Percentiles rank a stretch among this genome's conserved stretches.
Evolutionary conservation across 495 filamentous ascomycete species (phyloP).

Genomic region (Cetradonia linearis): DNA sequence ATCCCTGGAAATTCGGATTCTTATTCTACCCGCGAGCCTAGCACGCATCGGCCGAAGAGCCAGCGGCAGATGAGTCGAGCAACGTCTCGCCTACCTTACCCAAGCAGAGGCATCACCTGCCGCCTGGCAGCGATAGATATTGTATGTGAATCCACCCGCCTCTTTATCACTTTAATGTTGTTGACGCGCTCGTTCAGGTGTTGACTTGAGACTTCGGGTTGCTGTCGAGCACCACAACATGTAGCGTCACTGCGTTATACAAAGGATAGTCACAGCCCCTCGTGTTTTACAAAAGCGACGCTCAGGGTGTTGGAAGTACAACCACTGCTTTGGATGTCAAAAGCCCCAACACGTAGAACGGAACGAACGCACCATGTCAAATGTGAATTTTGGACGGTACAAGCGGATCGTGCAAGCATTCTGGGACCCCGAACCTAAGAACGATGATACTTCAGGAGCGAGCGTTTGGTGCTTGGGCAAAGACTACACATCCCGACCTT

Average conservation of each 20-base stretch:
- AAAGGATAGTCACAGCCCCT: neutral
- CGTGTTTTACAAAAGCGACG: neutral
- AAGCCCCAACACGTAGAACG: neutral
- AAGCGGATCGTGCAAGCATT: slow-evolving; percentile 85
- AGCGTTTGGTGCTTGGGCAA: slow-evolving; percentile 85
- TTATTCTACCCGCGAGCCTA: no score
- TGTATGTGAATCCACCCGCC: neutral
- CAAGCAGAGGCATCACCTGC: slow-evolving; percentile 2
- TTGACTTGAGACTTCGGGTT: slow-evolving; percentile 1
- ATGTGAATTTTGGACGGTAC: slow-evolving; percentile 52
- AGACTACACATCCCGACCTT: slow-evolving; percentile 48
- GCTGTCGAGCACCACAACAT: slow-evolving; percentile 5
- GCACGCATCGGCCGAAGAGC: no score
- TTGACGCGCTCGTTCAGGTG: neutral
- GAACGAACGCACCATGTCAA: slow-evolving; percentile 40
- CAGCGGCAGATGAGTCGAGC: slow-evolving; percentile 1
- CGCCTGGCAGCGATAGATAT: neutral
- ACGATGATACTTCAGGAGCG: slow-evolving; percentile 56
- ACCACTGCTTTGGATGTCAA: neutral
- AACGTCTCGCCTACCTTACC: neutral
- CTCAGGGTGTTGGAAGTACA: neutral
- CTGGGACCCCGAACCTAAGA: slow-evolving; percentile 88
- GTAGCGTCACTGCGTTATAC: neutral
- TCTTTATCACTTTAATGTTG: neutral
- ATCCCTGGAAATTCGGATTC: no score